Conservation (phyloP, 2,329 filamentous ascomycete species). For the Monosporascus cannonballus region DNA sequence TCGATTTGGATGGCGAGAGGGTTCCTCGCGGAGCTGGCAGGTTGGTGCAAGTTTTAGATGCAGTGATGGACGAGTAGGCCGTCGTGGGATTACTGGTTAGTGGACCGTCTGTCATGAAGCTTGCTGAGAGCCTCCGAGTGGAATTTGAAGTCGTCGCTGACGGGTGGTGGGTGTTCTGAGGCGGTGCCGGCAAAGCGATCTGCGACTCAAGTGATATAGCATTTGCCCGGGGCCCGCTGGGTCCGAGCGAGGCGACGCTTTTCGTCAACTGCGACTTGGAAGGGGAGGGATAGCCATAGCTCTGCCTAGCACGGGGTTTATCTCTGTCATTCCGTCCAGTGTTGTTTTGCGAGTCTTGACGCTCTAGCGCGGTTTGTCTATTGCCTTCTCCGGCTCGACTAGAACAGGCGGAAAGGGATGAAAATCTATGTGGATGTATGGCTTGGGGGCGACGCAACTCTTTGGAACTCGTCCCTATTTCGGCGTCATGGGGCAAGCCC, state of each 20-base stretch:
- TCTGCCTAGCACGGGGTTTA: not conserved
- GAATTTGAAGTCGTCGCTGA: conserved; percentile 6
- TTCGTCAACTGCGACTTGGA: not conserved
- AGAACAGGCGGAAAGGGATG: not conserved
- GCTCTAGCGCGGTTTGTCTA: not conserved
- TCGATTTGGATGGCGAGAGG: conserved; percentile 10
- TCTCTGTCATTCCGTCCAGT: not conserved
- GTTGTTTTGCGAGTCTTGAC: not conserved
- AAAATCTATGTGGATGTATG: too few relatives aligned
- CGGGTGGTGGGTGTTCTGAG: conserved; percentile 1
- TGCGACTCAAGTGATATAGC: not conserved
- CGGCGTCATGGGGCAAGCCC: too few relatives aligned
- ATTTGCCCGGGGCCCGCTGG: not conserved
- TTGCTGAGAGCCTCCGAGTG: conserved; percentile 18
- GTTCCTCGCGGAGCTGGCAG: not conserved
- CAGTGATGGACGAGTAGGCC: conserved; percentile 15
- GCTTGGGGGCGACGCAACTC: too few relatives aligned
- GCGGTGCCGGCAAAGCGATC: conserved; percentile 7
- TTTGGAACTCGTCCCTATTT: too few relatives aligned
- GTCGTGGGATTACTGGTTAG: conserved; percentile 14
- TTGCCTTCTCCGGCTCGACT: not conserved
- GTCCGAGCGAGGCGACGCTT: not conserved
- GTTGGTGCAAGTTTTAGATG: conserved; percentile 6
- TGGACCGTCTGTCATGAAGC: conserved; percentile 14
- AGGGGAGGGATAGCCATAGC: not conserved